Evolutionary conservation across 2,329 filamentous ascomycete species (phyloP).

Genomic region (Botrytis medusae): DNA sequence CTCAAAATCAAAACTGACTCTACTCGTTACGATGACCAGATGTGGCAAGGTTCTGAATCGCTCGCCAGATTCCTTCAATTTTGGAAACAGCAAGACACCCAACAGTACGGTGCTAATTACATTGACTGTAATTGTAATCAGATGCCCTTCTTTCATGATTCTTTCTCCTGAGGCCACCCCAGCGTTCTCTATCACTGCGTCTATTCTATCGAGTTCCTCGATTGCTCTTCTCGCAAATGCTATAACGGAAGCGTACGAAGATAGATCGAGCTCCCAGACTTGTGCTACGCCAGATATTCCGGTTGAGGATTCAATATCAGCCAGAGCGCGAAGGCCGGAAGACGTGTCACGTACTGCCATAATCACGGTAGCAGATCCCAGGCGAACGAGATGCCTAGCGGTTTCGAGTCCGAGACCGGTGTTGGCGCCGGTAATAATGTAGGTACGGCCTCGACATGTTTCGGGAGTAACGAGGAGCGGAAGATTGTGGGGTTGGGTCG

Average conservation of each 20-base stretch:
- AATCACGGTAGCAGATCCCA: conserved; percentile 43
- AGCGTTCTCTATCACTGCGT: conserved; percentile 46
- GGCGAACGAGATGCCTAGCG: conserved; percentile 41
- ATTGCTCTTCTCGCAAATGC: conserved; percentile 24
- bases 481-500: not conserved
- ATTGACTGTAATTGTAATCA: conserved; percentile 31
- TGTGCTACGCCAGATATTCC: conserved; percentile 22
- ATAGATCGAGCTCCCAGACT: conserved; percentile 31
- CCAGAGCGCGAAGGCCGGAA: conserved; percentile 41
- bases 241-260: conserved; percentile 27
- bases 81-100: conserved; percentile 30
- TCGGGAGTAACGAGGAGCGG: conserved; percentile 4
- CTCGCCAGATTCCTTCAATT: conserved; percentile 30
- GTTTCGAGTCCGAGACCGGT: conserved; percentile 46
- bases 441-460: not conserved
- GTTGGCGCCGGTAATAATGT: conserved; percentile 43
- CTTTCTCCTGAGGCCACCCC: conserved; percentile 25
- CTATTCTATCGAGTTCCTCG: conserved; percentile 40
- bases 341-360: conserved; percentile 43
- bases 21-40: conserved; percentile 28
- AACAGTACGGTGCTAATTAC: conserved; percentile 30
- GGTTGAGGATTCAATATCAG: conserved; percentile 34
- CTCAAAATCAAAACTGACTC: conserved; percentile 25
- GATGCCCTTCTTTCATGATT: conserved; percentile 27
- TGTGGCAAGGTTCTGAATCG: conserved; percentile 30